phyloP scores from a whole-genome alignment of 2,329 filamentous ascomycete genomes.

The Stagonosporopsis rhizophila region DNA sequence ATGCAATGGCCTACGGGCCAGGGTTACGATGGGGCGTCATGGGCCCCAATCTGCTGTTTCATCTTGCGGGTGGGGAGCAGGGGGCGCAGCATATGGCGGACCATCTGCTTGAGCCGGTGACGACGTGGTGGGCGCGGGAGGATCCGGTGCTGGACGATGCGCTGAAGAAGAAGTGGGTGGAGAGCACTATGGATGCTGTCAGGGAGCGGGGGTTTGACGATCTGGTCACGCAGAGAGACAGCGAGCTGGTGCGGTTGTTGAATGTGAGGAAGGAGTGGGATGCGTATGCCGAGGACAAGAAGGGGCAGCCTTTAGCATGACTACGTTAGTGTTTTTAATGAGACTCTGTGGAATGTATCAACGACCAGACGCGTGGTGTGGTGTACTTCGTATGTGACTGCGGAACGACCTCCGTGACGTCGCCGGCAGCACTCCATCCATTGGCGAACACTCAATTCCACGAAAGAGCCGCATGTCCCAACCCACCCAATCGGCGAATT shows the following conservation, averaged over 20 bases:
- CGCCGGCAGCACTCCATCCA: too few relatives aligned
- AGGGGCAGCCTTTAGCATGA: slow-evolving; percentile 52
- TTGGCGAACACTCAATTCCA: too few relatives aligned
- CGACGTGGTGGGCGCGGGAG: slow-evolving; percentile 26
- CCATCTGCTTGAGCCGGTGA: slow-evolving; percentile 25
- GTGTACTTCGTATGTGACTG: too few relatives aligned
- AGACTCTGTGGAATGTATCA: too few relatives aligned
- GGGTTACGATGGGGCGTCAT: slow-evolving; percentile 29
- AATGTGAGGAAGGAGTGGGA: slow-evolving; percentile 24
- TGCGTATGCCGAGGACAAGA: slow-evolving; percentile 11
- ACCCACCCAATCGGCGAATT: slow-evolving; percentile 36
- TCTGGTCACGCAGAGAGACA: slow-evolving; percentile 22
- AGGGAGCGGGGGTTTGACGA: slow-evolving; percentile 18
- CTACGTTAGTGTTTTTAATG: not conserved
- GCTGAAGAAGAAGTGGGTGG: slow-evolving; percentile 28
- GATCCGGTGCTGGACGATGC: slow-evolving; percentile 24
- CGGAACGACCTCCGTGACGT: too few relatives aligned
- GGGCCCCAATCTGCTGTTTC: slow-evolving; percentile 24
- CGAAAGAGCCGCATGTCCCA: too few relatives aligned
- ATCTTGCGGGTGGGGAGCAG: slow-evolving; percentile 26
- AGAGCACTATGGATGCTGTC: slow-evolving; percentile 20
- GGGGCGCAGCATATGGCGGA: slow-evolving; percentile 27
- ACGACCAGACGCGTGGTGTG: too few relatives aligned
- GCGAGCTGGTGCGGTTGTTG: slow-evolving; percentile 24
- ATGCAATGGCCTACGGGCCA: slow-evolving; percentile 25